Conservation (phyloP, 352 stramenopile species). For the Aphanomyces invadans region DNA sequence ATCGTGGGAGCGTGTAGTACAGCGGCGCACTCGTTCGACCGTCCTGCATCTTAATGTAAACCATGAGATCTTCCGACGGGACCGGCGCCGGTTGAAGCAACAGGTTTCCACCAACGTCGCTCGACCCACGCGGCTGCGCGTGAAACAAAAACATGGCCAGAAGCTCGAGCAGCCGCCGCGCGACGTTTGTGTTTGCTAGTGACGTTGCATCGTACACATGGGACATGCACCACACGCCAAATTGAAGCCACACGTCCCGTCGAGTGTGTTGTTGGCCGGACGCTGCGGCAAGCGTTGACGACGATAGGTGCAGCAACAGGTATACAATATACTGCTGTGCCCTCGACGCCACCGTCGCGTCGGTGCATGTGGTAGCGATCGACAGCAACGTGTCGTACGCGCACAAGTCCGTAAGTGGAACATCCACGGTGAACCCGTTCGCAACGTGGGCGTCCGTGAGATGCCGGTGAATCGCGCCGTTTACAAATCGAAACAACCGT, state of each 20-base stretch:
- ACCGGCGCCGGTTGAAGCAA: neutral
- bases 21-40: conserved; percentile 50
- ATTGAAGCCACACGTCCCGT: conserved; percentile 58
- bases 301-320: conserved; percentile 52
- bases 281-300: neutral
- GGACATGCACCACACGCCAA: conserved; percentile 33
- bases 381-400: conserved; percentile 54
- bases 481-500: conserved; percentile 33
- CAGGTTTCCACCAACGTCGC: neutral
- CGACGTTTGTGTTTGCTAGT: neutral
- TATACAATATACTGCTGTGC: conserved; percentile 68
- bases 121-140: conserved; percentile 21
- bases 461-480: conserved; percentile 24
- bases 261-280: conserved; percentile 48
- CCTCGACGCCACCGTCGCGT: conserved; percentile 36
- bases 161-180: conserved; percentile 41
- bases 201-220: conserved; percentile 31
- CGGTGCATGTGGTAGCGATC: conserved; percentile 34
- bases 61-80: conserved; percentile 44
- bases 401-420: conserved; percentile 21
- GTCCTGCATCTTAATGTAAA: conserved; percentile 63
- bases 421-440: conserved; percentile 27
- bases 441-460: conserved; percentile 29
- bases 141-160: conserved; percentile 75
- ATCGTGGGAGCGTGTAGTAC: conserved; percentile 48